Evolutionary conservation across 1,139 yeast genomes (phyloP), one percentile per base, ranked within the genome.

Genomic region (Nakaseomyces sp.): DNA sequence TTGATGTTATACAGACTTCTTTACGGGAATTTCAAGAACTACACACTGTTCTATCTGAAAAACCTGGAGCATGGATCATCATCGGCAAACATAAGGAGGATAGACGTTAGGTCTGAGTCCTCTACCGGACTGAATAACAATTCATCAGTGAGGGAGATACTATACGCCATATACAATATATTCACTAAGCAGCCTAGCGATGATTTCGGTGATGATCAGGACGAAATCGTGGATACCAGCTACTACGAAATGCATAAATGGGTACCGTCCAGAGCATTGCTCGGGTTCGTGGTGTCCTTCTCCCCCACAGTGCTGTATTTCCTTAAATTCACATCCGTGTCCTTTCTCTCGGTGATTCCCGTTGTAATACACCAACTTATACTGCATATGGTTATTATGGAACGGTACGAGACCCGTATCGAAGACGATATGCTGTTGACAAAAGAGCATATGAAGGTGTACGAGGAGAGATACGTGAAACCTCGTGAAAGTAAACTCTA

Each of bases 401-500:
- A 62, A 35, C 65, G 69, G 41, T 83, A 77, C 54, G 64, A 73
- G 28, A 66, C 65, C 3, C 66, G 77, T 45, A 49, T 78, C 15
- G 67, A 70, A 43, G 91, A 84, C 60, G 81, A 78, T 50, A 77
- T 76, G 44, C 67, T 81, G 10, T 57, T 84, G 6, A 74, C 73
- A 50, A 76, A 73, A 49, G 87, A 82, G 53, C 76, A 77, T 55
- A 69, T 79, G 48, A 72, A 71, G 29, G 93, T 83, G 54, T 79
- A 79, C 55, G 75, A 80, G 51, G 65, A 70, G 36, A 82, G 82
- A 57, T 76, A 72, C 50, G 83, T 82, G n/a, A 72, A 72, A 41
- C 88, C 89, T 3, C 72, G 73, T 44, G 64, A 76, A 1, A 70
- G 77, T 5, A 70, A 71, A 7, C 62, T 71, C 43, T 71, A 72